A percentile compares a stretch with the other conserved stretches of the same genome.
These are phyloP conservation scores for Claviceps paspali DNA, from an alignment of 2,329 filamentous ascomycete species.

Conservation along the genomic window DNA sequence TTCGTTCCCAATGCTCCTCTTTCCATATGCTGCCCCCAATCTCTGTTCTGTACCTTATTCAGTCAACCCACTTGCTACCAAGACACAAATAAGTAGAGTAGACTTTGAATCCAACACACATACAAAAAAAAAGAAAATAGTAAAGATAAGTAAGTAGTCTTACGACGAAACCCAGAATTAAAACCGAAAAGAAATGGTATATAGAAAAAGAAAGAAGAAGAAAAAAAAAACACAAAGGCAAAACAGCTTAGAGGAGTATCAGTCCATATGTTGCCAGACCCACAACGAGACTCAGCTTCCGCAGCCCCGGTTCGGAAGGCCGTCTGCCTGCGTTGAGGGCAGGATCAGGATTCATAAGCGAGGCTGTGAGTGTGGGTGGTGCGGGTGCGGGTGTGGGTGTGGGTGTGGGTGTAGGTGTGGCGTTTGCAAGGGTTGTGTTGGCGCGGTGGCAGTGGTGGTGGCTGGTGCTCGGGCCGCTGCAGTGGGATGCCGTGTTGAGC, in stretches of 20 bases:
- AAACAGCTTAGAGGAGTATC: constrained; percentile 3
- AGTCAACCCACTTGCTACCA: too few relatives aligned
- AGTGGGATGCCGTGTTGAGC: too few relatives aligned
- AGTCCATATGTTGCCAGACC: constrained; percentile 5
- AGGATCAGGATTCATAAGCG: neutral
- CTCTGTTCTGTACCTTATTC: too few relatives aligned
- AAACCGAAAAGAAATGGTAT: too few relatives aligned
- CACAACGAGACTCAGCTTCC: constrained; percentile 5
- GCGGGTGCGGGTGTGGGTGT: neutral
- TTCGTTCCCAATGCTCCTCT: too few relatives aligned
- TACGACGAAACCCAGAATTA: too few relatives aligned
- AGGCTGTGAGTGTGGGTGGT: neutral
- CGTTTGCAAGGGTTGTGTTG: neutral
- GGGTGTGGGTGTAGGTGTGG: neutral
- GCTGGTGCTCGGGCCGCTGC: too few relatives aligned
- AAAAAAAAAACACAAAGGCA: neutral
- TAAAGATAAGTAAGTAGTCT: too few relatives aligned
- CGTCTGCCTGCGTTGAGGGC: constrained; percentile 2
- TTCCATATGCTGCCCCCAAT: too few relatives aligned
- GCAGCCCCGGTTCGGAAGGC: constrained; percentile 5
- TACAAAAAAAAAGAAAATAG: too few relatives aligned
- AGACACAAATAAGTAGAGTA: too few relatives aligned
- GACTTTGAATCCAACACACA: too few relatives aligned
- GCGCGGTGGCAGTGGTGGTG: neutral
- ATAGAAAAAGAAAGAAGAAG: neutral